Evolutionary conservation across 2,329 filamentous ascomycete genomes (phyloP), one percentile per base, ranked within the genome.

Genomic region (Corinectria fuckeliana): DNA sequence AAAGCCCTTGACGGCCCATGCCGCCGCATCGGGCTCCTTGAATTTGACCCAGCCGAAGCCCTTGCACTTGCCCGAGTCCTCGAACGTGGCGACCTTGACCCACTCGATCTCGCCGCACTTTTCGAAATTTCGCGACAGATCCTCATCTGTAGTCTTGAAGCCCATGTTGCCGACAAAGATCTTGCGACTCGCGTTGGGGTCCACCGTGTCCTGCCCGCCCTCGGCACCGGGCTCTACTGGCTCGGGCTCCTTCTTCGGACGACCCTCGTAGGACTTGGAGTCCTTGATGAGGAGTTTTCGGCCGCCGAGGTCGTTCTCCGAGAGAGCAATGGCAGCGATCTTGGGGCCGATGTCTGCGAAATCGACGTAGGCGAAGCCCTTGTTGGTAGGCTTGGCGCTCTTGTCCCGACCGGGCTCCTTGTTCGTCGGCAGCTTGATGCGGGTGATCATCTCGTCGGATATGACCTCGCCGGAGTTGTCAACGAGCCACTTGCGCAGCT

Each of bases 51-150:
- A 99, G 5, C 90, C 95, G 78, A 90, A 99, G 16, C 95, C 96
- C 80, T 98, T 98, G 81, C 95, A 99, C 80, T 98, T 99, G 41
- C 95, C 95, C 18, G 90, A 90, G 75, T 99, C 96, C 76, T 98
- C 92, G 73, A 99, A 99, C 0, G 93, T 97, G 3, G 95, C 95
- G 66, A 98, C 82, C 78, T 96, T 94, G 64, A 92, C 85, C 79
- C 91, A 91, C 52, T 89, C 86, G 62, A 98, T 87, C 62, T 89
- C 83, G 50, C 95, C 95, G 73, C 94, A 98, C 74, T 89, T 91
- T 48, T 84, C 84, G 75, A 97, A 98, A 73, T 97, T 92, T 64
- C 88, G 83, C 66, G 87, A 82, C 49, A 99, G 77, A 68, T 92
- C 88, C 54, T 97, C 92, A 69, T 94, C 90, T 6, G 89, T 93